Conservation (phyloP, 208 protist genomes). For the Trypanosoma caninum region DNA sequence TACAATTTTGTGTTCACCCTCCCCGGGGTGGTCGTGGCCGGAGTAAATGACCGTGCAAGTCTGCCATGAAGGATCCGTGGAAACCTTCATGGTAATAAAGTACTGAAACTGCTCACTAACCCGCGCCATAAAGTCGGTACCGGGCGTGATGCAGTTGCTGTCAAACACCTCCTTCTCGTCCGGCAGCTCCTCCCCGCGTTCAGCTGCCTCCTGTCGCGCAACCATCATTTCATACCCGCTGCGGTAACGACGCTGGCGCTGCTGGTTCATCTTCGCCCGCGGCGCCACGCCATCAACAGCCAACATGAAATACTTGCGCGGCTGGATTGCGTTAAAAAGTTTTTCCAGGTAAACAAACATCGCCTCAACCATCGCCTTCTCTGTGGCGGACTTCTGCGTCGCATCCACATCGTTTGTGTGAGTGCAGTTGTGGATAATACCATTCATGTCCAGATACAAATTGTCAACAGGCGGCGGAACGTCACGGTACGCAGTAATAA, state of each 20-base stretch:
- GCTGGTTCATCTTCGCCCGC: slow-evolving; percentile 99
- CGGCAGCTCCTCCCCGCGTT: slow-evolving; percentile 61
- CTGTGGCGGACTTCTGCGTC: slow-evolving; percentile 74
- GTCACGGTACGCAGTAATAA: slow-evolving; percentile 91
- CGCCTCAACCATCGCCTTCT: slow-evolving; percentile 94
- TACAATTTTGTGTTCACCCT: slow-evolving; percentile 99
- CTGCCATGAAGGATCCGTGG: slow-evolving; percentile 92
- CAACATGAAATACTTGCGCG: slow-evolving; percentile 96
- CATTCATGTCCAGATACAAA: slow-evolving; percentile 99
- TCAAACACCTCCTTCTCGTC: slow-evolving; percentile 93
- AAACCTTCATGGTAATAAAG: slow-evolving; percentile 94
- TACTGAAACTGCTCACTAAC: slow-evolving; percentile 93
- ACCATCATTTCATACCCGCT: slow-evolving; percentile 87
- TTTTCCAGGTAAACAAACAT: slow-evolving; percentile 98
- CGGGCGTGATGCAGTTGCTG: slow-evolving; percentile 98
- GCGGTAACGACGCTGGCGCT: slow-evolving; percentile 95
- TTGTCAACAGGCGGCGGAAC: slow-evolving; percentile 96
- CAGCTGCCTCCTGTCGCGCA: slow-evolving; percentile 65
- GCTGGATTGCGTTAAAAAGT: slow-evolving; percentile 95
- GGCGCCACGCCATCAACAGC: slow-evolving; percentile 98
- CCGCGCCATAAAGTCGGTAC: slow-evolving; percentile 97
- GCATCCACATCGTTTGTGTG: slow-evolving; percentile 94
- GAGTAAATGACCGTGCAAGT: slow-evolving; percentile 93
- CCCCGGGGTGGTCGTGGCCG: slow-evolving; percentile 94
- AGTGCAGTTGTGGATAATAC: slow-evolving; percentile 99